Conservation (phyloP, 1,139 yeast genomes). For the Zygosaccharomyces sapae region DNA sequence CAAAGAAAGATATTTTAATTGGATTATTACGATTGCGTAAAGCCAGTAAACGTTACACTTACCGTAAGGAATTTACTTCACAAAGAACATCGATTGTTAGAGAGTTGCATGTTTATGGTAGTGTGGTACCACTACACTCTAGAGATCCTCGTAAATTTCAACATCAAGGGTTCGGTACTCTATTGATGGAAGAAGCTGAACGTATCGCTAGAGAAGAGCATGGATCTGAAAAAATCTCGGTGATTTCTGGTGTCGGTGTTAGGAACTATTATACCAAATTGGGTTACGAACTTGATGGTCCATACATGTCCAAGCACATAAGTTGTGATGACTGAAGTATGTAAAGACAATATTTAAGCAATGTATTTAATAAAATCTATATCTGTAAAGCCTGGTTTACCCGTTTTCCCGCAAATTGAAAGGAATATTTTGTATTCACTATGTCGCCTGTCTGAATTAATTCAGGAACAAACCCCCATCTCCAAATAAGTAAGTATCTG, state of each 20-base stretch:
- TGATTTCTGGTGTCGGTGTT: conserved; percentile 96
- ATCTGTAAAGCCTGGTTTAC: conserved; percentile 6
- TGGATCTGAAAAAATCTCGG: conserved; percentile 85
- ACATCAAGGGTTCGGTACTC: conserved; percentile 98
- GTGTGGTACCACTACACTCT: conserved; percentile 95
- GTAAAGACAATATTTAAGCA: background rate
- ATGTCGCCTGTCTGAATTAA: conserved; percentile 27
- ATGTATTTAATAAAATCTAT: conserved; percentile 1
- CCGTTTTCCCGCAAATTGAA: conserved; percentile 27
- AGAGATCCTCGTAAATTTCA: conserved; percentile 97
- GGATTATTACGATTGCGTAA: conserved; percentile 85
- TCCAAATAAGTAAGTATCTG: conserved; percentile 52
- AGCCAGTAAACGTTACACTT: conserved; percentile 86
- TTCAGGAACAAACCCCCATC: conserved; percentile 48
- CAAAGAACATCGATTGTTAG: conserved; percentile 92
- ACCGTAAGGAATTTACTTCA: conserved; percentile 75
- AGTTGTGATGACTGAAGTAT: conserved; percentile 2
- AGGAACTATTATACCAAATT: conserved; percentile 89
- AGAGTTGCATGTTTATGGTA: conserved; percentile 95
- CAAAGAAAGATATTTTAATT: conserved; percentile 90
- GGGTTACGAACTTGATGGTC: conserved; percentile 92
- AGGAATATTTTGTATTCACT: conserved; percentile 29
- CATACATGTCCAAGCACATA: conserved; percentile 76
- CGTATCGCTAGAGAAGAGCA: conserved; percentile 94
- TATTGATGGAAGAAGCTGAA: conserved; percentile 97